A percentile compares a stretch with the other conserved stretches of the same genome.
These are phyloP conservation scores for Rhytidiadelphus loreus DNA, from an alignment of 225 moss, liverwort and hornwort species.

Conservation along the genomic window DNA sequence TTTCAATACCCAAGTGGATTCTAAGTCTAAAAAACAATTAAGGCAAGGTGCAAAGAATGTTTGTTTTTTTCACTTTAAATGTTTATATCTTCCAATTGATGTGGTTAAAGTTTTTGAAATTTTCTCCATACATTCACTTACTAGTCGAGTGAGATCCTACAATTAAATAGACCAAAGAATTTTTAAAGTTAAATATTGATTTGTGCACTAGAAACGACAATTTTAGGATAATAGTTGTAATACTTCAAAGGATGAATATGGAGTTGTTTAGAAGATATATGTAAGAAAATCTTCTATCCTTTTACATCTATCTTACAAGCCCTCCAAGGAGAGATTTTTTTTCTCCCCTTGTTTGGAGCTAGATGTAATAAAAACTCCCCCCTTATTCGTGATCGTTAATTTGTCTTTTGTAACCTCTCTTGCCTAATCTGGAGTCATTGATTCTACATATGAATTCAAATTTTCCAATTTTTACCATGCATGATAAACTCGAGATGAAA, in stretches of 20 bases:
- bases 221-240: not conserved
- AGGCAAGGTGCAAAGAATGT: not conserved
- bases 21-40: not conserved
- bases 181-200: not conserved
- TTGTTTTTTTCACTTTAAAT: not conserved
- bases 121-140: rapidly evolving
- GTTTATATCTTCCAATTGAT: not conserved
- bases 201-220: rapidly evolving
- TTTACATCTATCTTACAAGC: not conserved
- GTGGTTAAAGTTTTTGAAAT: not conserved
- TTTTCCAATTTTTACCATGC: not conserved
- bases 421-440: rapidly evolving
- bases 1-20: not conserved
- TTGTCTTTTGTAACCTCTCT: rapidly evolving
- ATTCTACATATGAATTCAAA: not conserved
- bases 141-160: not conserved
- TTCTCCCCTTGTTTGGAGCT: rapidly evolving
- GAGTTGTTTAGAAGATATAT: not conserved
- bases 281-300: not conserved
- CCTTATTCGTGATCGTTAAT: rapidly evolving
- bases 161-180: not conserved
- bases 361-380: rapidly evolving
- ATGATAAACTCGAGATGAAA: no score
- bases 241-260: not conserved
- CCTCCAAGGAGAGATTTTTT: rapidly evolving